Conservation (phyloP, 352 stramenopile species). For the Phytophthora colocasiae region DNA sequence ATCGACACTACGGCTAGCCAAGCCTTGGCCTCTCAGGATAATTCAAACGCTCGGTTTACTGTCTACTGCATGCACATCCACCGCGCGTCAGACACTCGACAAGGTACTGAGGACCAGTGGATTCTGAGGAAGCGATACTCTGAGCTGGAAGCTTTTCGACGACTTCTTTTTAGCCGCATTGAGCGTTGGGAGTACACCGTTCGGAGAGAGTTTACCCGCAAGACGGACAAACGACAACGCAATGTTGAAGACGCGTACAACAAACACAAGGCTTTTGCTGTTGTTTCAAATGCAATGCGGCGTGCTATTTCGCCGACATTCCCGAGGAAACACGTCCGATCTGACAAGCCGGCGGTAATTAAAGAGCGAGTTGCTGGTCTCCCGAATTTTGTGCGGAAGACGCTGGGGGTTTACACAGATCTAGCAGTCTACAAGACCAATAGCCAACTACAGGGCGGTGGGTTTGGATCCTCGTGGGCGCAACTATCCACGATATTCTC, state of each 20-base stretch:
- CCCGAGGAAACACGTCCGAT: constrained; percentile 55
- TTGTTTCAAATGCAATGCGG: constrained; percentile 59
- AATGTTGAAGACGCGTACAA: constrained; percentile 16
- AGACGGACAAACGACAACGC: constrained; percentile 2
- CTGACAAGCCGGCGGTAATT: constrained; percentile 50
- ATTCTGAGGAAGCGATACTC: constrained; percentile 66
- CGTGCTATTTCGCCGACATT: constrained; percentile 52
- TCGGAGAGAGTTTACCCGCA: constrained; percentile 34
- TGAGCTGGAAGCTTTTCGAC: constrained; percentile 56
- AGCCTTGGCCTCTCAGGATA: constrained; percentile 27
- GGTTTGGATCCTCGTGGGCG: constrained; percentile 28
- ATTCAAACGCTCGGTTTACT: constrained; percentile 40
- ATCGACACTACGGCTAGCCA: constrained; percentile 44
- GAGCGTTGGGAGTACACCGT: constrained; percentile 48
- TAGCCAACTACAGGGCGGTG: constrained; percentile 20
- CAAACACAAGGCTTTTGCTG: constrained; percentile 37
- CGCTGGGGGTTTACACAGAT: constrained; percentile 60
- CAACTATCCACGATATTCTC: constrained; percentile 40
- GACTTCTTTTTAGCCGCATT: constrained; percentile 47
- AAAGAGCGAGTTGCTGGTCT: constrained; percentile 43
- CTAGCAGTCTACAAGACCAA: constrained; percentile 56
- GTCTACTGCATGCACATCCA: constrained; percentile 66
- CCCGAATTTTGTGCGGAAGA: constrained; percentile 54
- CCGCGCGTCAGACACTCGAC: constrained; percentile 16
- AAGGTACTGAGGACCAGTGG: constrained; percentile 38